Conservation (phyloP, 768 basidiomycete species). For the Panus rudis region DNA sequence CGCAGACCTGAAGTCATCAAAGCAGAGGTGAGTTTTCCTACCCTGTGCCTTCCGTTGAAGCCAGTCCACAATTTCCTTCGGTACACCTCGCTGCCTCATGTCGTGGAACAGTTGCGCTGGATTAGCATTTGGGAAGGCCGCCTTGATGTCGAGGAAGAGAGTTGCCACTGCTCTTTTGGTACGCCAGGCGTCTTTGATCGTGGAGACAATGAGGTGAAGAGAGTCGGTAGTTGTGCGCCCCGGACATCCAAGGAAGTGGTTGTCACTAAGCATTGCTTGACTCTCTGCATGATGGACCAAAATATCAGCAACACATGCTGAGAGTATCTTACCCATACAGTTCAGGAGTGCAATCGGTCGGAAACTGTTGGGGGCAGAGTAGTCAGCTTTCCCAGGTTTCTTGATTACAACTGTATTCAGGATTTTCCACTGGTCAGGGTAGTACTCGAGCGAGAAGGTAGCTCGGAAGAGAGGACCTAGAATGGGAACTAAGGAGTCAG, state of each 20-base stretch:
- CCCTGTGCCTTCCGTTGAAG: slow-evolving; percentile 12
- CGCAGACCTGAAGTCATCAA: slow-evolving; percentile 20
- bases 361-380: slow-evolving; percentile 27
- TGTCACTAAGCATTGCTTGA: slow-evolving; percentile 13
- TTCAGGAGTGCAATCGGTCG: slow-evolving; percentile 31
- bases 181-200: slow-evolving; percentile 19
- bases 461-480: slow-evolving; percentile 16
- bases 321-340: slow-evolving; percentile 25
- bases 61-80: slow-evolving; percentile 13
- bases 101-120: slow-evolving; percentile 12
- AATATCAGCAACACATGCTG: slow-evolving; percentile 16
- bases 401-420: slow-evolving; percentile 25
- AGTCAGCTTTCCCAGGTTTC: slow-evolving; percentile 31
- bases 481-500: slow-evolving; percentile 4
- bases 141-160: slow-evolving; percentile 27
- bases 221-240: slow-evolving; percentile 20
- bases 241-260: slow-evolving; percentile 21
- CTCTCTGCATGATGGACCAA: slow-evolving; percentile 22
- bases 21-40: slow-evolving; percentile 13
- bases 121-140: slow-evolving; percentile 21
- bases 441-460: slow-evolving; percentile 3
- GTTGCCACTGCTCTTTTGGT: slow-evolving; percentile 19
- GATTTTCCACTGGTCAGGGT: slow-evolving; percentile 13
- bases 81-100: slow-evolving; percentile 10
- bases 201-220: slow-evolving; percentile 17